Evolutionary conservation across 345 rosid genomes (phyloP).

Genomic region (Euphorbia peplus): DNA sequence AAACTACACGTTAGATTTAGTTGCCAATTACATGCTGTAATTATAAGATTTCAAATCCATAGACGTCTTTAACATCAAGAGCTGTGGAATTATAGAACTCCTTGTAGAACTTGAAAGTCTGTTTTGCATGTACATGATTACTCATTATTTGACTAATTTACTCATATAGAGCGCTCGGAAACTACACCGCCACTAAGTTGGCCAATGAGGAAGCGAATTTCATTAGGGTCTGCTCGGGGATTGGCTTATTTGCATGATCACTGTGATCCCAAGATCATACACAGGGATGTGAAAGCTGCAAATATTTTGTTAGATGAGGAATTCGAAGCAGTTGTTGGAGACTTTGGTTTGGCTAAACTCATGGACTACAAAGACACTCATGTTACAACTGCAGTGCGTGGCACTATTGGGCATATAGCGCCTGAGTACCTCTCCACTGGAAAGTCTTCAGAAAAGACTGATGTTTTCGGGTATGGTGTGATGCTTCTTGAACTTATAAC

Average conservation of each 20-base stretch:
- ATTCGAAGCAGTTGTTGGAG: constrained; percentile 95
- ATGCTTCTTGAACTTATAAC: constrained; percentile 98
- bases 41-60: background rate
- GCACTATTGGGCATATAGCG: constrained; percentile 96
- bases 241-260: constrained; percentile 91
- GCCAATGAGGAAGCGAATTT: constrained; percentile 64
- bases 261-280: constrained; percentile 92
- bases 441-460: constrained; percentile 92
- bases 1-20: background rate
- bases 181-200: constrained; percentile 57
- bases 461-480: constrained; percentile 94
- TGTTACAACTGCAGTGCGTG: constrained; percentile 93
- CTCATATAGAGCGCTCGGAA: constrained; percentile 51
- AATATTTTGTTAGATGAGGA: constrained; percentile 90
- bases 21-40: background rate
- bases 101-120: background rate
- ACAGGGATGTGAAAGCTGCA: constrained; percentile 95
- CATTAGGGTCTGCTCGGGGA: constrained; percentile 89
- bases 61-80: background rate
- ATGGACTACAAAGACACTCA: constrained; percentile 92
- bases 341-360: constrained; percentile 88
- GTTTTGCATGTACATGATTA: constrained; percentile 8
- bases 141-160: constrained; percentile 9
- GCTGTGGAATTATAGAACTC: background rate
- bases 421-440: constrained; percentile 96